phyloP scores from a whole-genome alignment of 805 yeast species.

The Barnettozyma salicaria region DNA sequence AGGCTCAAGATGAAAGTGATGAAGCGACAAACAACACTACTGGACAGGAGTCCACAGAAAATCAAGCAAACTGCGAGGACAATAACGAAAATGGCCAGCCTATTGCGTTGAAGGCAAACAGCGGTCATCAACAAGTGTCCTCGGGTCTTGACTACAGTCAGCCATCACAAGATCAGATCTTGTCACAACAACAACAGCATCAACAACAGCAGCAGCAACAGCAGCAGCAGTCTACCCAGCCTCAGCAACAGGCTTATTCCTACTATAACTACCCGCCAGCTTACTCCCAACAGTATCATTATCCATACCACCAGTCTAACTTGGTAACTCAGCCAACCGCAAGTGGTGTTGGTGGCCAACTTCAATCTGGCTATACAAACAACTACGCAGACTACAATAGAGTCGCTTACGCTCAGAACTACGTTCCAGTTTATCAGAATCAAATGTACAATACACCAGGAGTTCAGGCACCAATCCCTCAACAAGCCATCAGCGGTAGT shows the following conservation, averaged over 20 bases:
- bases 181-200: too few relatives aligned
- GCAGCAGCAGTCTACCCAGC: constrained; percentile 9
- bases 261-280: constrained; percentile 14
- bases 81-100: too few relatives aligned
- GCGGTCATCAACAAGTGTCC: too few relatives aligned
- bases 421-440: constrained; percentile 21
- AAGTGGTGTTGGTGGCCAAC: constrained; percentile 5
- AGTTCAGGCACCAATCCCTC: constrained; percentile 1
- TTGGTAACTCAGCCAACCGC: constrained; percentile 5
- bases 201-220: constrained; percentile 16
- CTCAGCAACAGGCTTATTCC: constrained; percentile 12
- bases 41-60: too few relatives aligned
- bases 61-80: too few relatives aligned
- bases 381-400: constrained; percentile 24
- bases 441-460: constrained; percentile 10
- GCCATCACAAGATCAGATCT: too few relatives aligned
- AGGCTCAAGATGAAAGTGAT: too few relatives aligned
- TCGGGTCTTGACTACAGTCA: too few relatives aligned
- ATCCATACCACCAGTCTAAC: constrained; percentile 22
- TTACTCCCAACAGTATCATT: constrained; percentile 18
- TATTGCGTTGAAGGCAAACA: too few relatives aligned
- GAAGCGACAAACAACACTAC: too few relatives aligned
- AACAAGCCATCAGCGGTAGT: not conserved
- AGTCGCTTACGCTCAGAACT: constrained; percentile 22
- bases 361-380: constrained; percentile 13